phyloP scores from a whole-genome alignment of 2,329 filamentous ascomycete species.

The Penicillium sp. region DNA sequence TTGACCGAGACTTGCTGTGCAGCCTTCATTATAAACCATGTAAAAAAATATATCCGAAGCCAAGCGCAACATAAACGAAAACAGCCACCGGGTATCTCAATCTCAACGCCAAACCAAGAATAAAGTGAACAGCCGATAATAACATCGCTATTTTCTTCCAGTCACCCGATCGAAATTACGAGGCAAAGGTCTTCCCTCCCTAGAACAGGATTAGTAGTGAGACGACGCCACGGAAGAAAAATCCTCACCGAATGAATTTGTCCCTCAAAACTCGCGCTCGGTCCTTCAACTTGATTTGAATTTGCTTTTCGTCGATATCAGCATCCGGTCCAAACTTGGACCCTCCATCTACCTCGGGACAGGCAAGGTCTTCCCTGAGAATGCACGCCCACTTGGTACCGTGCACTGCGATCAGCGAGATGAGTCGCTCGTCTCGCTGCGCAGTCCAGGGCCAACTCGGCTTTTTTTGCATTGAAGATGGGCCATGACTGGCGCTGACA shows the following conservation, averaged over 20 bases:
- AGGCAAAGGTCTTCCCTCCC: background rate
- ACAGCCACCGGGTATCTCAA: too few species aligned
- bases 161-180: background rate
- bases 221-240: background rate
- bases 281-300: conserved; percentile 52
- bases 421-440: conserved; percentile 42
- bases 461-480: too few species aligned
- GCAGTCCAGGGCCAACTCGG: conserved; percentile 30
- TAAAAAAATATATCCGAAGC: too few species aligned
- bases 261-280: conserved; percentile 52
- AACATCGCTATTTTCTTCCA: background rate
- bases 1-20: too few species aligned
- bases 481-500: too few species aligned
- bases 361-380: conserved; percentile 26
- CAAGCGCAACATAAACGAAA: too few species aligned
- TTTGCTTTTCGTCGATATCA: background rate
- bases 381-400: conserved; percentile 48
- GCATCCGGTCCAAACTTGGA: conserved; percentile 24
- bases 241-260: conserved; percentile 34
- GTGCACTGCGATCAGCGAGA: conserved; percentile 45
- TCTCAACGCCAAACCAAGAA: too few species aligned
- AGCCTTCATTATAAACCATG: too few species aligned
- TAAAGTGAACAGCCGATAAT: background rate
- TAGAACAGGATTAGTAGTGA: conserved; percentile 1
- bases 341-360: conserved; percentile 26